Evolutionary conservation across 192 early-diverging fungal species (phyloP).

Genomic region (Coemansia sp.): DNA sequence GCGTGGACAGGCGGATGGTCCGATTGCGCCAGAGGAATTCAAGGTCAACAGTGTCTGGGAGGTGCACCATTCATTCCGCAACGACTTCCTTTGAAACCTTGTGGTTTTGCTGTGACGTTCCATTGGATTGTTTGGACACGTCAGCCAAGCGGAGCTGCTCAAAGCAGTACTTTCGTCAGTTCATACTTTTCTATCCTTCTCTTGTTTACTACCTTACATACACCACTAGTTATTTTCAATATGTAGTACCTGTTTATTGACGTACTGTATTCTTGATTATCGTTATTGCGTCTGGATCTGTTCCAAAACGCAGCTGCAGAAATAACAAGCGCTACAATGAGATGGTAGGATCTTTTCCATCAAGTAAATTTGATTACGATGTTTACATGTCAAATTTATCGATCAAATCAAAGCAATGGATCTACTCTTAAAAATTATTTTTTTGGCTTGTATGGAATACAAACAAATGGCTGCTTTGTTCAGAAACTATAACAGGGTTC

Average conservation of each 20-base stretch:
- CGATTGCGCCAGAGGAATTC: slow-evolving; percentile 64
- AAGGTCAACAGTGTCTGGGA: slow-evolving; percentile 71
- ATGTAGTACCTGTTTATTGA: background rate
- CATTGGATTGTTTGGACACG: no score
- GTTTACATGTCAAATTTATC: no score
- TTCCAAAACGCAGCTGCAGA: no score
- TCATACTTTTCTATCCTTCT: background rate
- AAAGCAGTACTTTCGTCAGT: background rate
- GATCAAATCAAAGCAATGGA: no score
- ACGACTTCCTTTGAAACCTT: slow-evolving; percentile 11
- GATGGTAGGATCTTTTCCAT: no score
- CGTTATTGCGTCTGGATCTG: no score
- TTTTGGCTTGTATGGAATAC: background rate
- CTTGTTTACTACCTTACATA: background rate
- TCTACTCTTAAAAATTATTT: background rate
- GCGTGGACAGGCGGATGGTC: slow-evolving; percentile 61
- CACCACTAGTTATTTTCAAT: background rate
- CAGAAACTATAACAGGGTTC: no score
- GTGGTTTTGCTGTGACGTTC: no score
- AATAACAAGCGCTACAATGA: no score
- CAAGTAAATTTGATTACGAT: no score
- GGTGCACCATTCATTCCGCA: slow-evolving; percentile 58
- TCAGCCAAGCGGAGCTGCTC: background rate
- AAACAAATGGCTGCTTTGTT: no score
- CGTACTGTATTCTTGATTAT: no score